These are phyloP conservation scores for Phlyctochytrium arcticum DNA, from an alignment of 192 early-diverging fungal genomes.

Conservation along the genomic window DNA sequence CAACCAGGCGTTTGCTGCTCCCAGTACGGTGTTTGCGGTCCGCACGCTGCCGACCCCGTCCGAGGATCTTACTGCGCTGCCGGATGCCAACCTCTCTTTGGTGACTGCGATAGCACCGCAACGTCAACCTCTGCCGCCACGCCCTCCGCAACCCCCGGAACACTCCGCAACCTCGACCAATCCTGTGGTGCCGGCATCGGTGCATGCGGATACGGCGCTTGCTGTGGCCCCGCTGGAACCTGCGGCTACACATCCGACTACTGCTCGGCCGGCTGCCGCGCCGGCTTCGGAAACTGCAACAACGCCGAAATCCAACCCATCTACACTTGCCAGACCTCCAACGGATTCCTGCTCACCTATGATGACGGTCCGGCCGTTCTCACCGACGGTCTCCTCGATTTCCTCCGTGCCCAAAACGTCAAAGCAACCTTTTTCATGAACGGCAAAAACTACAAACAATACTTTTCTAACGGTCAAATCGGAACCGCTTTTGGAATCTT, in stretches of 20 bases:
- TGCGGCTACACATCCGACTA: background rate
- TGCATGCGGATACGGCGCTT: background rate
- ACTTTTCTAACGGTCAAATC: background rate
- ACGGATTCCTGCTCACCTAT: constrained; percentile 56
- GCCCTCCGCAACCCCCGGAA: background rate
- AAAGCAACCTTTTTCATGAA: constrained; percentile 68
- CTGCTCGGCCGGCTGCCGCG: constrained; percentile 10
- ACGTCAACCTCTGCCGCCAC: no score
- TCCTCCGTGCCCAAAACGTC: constrained; percentile 21
- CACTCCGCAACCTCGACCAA: background rate
- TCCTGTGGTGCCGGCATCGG: background rate
- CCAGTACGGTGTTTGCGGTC: no score
- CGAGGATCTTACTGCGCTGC: background rate
- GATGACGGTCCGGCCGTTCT: constrained; percentile 54
- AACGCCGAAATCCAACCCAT: constrained; percentile 2
- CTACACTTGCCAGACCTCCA: constrained; percentile 29
- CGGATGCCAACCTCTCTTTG: background rate
- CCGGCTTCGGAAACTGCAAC: constrained; percentile 1
- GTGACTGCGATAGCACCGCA: background rate
- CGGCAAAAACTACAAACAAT: constrained; percentile 7
- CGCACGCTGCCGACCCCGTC: no score
- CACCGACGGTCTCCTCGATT: constrained; percentile 21
- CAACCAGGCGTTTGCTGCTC: no score
- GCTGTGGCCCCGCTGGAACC: background rate
- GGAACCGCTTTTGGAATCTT: background rate